phyloP scores from a whole-genome alignment of 306 rosid species.

The Vigna angularis region DNA sequence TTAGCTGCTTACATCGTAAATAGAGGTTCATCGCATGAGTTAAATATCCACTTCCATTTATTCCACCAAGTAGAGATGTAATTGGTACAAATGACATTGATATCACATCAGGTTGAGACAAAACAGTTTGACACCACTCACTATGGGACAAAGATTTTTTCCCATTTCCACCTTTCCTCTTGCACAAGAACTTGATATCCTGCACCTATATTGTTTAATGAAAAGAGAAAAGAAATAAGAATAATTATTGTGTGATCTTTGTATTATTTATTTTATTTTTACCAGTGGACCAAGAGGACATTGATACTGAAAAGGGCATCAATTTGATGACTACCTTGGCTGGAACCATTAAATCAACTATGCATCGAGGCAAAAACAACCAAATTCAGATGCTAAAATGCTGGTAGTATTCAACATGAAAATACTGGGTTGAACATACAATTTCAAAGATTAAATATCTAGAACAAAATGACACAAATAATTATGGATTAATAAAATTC shows the following conservation, averaged over 20 bases:
- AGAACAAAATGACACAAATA: background rate
- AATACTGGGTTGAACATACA: background rate
- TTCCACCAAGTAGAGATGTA: slow-evolving; percentile 80
- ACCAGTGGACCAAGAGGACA: background rate
- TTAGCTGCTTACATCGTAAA: slow-evolving; percentile 77
- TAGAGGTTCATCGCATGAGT: slow-evolving; percentile 91
- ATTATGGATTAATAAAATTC: slow-evolving; percentile 4
- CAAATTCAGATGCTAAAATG: slow-evolving; percentile 15
- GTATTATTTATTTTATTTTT: slow-evolving; percentile 24
- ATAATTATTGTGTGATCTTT: slow-evolving; percentile 8
- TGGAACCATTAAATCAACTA: background rate
- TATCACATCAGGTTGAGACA: slow-evolving; percentile 73
- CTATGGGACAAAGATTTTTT: slow-evolving; percentile 54
- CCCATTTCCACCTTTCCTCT: slow-evolving; percentile 84
- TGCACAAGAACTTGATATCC: slow-evolving; percentile 72
- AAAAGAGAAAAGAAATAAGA: slow-evolving; percentile 26
- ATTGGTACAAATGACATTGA: slow-evolving; percentile 88
- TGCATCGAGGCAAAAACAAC: slow-evolving; percentile 31
- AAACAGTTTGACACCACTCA: slow-evolving; percentile 86
- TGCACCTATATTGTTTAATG: slow-evolving; percentile 59
- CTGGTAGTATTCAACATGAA: background rate
- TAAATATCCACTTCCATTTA: slow-evolving; percentile 89
- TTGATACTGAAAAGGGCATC: background rate
- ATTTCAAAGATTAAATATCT: slow-evolving; percentile 13
- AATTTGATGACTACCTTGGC: slow-evolving; percentile 11